These are phyloP conservation scores for Exophiala calicioides DNA, from an alignment of 2,329 filamentous ascomycete genomes.

Conservation along the genomic window DNA sequence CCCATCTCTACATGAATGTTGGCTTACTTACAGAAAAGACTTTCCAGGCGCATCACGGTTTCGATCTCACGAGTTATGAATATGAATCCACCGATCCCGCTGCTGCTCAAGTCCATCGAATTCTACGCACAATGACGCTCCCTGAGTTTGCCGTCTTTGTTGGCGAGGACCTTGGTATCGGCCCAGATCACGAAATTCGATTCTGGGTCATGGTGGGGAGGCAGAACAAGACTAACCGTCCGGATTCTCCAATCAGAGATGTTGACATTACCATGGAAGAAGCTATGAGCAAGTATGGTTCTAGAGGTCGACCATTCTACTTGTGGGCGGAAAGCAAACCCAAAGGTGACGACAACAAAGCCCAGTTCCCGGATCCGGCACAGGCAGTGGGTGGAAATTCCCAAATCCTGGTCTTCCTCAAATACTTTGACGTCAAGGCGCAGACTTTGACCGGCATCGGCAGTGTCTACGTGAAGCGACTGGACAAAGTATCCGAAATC, in stretches of 20 bases:
- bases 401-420: conserved; percentile 82
- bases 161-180: conserved; percentile 67
- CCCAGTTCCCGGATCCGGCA: conserved; percentile 62
- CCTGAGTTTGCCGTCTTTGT: conserved; percentile 71
- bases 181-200: conserved; percentile 70
- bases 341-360: conserved; percentile 67
- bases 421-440: conserved; percentile 78
- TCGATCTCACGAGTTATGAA: conserved; percentile 76
- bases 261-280: conserved; percentile 76
- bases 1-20: conserved; percentile 86
- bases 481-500: conserved; percentile 84
- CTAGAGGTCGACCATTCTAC: conserved; percentile 66
- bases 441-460: conserved; percentile 77
- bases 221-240: conserved; percentile 93
- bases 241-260: conserved; percentile 83
- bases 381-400: conserved; percentile 41
- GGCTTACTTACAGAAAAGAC: conserved; percentile 79
- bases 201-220: conserved; percentile 98
- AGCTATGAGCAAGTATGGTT: conserved; percentile 67
- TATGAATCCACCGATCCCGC: conserved; percentile 63
- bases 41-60: conserved; percentile 78
- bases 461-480: conserved; percentile 82
- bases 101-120: conserved; percentile 69
- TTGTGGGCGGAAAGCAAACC: conserved; percentile 79
- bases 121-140: conserved; percentile 74